Base-by-base conservation (phyloP, 2,329 filamentous ascomycete genomes). In the Hymenoscyphus repandus region DNA sequence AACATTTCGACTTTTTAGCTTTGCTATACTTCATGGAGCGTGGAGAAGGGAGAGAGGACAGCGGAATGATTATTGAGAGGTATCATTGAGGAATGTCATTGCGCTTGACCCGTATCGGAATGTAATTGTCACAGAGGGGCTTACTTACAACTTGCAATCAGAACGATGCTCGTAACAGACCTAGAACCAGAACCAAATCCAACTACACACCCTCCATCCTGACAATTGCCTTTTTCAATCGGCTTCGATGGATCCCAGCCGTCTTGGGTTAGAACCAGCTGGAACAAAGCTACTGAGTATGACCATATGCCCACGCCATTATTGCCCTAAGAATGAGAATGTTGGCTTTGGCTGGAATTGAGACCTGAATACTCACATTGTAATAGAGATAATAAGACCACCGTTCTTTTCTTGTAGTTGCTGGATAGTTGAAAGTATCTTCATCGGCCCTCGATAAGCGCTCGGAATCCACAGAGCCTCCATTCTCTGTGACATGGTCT, bases 311-410 rank as follows among this genome's bases (percentile, higher is more conserved):
- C 70, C 32, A 72, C 69, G 3, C 70, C 70, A 57, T 72, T 72
- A 47, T 72, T 66, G n/a, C 70, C 55, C 58, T 61, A 17, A 17
- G 15, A 39, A 47, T 4, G 7, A 34, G 32, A 38, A 44, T 44
- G 50, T 15, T 39, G 32, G 6, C 38, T 3, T 6, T 18, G 38
- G 17, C 18, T 12, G 12, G 22, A 3, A 12, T 22, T 33, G 22
- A 6, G 37, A 34, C 6, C 27, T 39, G 3, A n/a, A 34, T 32
- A 42, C 46, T 45, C 47, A 61, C 70, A 49, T 72, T 72, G 52
- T 70, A 72, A 51, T 72, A 72, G 11, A 71, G 65, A 52, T 72
- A 72, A 45, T 72, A 72, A 5, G 69, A 68, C 69, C 69, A 72
- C 3, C 72, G 55, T 47, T 72, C 70, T 51, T 62, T 69, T 15